phyloP scores from a whole-genome alignment of 495 filamentous ascomycete species.

The Penicillium paradoxum region DNA sequence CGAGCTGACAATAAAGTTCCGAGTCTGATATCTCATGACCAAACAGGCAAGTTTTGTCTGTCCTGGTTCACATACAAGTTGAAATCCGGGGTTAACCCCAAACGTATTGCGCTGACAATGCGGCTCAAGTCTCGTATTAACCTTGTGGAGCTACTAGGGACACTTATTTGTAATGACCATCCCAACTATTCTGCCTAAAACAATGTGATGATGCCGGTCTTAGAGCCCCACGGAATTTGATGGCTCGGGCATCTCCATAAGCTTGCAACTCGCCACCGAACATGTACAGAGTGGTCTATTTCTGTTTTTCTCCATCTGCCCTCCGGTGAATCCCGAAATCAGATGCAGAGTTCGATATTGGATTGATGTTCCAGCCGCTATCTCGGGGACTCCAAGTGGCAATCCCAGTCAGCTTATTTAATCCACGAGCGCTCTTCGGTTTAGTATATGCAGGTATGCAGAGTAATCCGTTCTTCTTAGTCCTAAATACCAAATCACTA shows the following conservation, averaged over 20 bases:
- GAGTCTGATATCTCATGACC: no score
- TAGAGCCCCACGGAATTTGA: no score
- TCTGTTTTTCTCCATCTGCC: background rate
- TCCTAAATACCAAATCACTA: no score
- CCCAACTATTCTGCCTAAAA: no score
- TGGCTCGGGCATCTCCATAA: background rate
- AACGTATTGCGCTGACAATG: background rate
- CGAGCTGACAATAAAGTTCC: background rate
- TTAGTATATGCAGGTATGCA: background rate
- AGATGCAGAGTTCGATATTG: background rate
- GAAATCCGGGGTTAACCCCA: constrained; percentile 1
- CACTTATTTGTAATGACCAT: no score
- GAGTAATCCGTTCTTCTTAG: background rate
- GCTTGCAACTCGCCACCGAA: background rate
- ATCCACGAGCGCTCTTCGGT: background rate
- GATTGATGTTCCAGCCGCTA: background rate
- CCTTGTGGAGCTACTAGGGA: background rate
- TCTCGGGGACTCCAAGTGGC: background rate
- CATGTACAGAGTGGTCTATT: background rate
- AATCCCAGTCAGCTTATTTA: background rate
- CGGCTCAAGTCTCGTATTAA: background rate
- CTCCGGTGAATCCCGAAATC: background rate
- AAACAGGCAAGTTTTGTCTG: background rate
- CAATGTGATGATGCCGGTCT: no score
- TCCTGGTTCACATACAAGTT: background rate